Evolutionary conservation across 2,329 filamentous ascomycete species (phyloP).

Genomic region (Diaporthe sp.): DNA sequence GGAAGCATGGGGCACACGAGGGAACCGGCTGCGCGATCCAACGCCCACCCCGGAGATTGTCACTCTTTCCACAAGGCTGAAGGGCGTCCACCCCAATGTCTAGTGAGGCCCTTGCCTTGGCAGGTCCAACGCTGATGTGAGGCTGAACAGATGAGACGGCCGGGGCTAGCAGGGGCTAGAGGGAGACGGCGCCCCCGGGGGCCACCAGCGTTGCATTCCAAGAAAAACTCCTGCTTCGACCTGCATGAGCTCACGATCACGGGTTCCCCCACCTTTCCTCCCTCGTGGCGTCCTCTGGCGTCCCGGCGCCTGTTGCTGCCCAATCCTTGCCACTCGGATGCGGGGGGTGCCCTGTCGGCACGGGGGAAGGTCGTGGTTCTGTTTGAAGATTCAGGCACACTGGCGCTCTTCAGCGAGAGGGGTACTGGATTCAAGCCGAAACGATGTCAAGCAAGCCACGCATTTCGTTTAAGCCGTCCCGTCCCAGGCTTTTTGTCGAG

Average conservation of each 20-base stretch:
- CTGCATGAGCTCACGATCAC: conserved; percentile 37
- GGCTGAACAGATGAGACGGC: conserved; percentile 19
- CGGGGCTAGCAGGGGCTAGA: conserved; percentile 15
- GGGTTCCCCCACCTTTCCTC: conserved; percentile 25
- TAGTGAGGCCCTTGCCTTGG: neutral
- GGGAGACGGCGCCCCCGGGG: conserved; percentile 21
- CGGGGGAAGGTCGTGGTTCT: conserved; percentile 21
- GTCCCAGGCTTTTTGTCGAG: neutral
- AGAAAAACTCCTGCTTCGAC: neutral
- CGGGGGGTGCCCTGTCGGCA: conserved; percentile 11
- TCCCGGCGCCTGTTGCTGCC: conserved; percentile 17
- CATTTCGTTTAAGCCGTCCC: conserved; percentile 19
- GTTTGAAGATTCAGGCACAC: conserved; percentile 16
- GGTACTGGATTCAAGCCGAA: conserved; percentile 6
- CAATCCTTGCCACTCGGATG: conserved; percentile 32
- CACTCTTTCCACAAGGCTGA: conserved; percentile 31
- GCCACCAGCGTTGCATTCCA: conserved; percentile 19
- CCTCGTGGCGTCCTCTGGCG: conserved; percentile 8
- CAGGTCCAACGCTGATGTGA: conserved; percentile 14
- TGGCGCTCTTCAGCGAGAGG: neutral
- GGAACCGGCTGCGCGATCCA: conserved; percentile 9
- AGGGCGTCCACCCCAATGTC: neutral
- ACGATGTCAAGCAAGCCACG: conserved; percentile 26
- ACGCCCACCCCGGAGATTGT: neutral
- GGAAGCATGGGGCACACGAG: neutral